Evolutionary conservation across 164 flowering plant species (phyloP), one percentile per base, ranked within the genome.

Genomic region (Piper longum): DNA sequence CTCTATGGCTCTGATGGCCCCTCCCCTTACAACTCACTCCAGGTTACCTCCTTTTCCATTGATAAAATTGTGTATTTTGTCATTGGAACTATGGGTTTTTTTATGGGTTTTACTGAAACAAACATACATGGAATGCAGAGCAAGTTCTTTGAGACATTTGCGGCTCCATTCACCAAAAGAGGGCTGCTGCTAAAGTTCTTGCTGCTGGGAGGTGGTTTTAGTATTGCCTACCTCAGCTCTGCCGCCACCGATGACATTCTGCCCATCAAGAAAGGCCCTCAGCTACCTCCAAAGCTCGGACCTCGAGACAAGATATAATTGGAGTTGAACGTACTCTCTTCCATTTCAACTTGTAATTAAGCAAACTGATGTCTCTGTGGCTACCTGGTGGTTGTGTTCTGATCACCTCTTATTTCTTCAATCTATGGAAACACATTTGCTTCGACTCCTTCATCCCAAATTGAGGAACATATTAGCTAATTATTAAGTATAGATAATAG

Each of bases 141-240:
- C 90, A 89, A 89, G 76, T 93, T 93, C 85, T 93, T 93, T 74
- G 97, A 93, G 88, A 93, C 97, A 74, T 86, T 90, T 83, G 97
- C 96, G 4, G 96, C 95, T 42, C 98, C 97, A 69, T 93, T 93
- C 84, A 88, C 97, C 70, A 93, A 89, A 85, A 89, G 97, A 77
- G 95, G 95, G 39, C 67, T 93, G 54, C 71, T 93, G 81, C 95
- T 93, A 65, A 89, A 93, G 80, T 93, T 89, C 82, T 76, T 90
- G 85, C 77, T 89, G 54, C 48, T 93, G 77, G 97, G 98, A 63
- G 97, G 98, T 57, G 97, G 89, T 16, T 76, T 84, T 43, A 74
- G 83, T 26, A 82, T 88, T 62, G 88, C 88, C 26, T 93, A 86
- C 73, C 64, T 85, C 62, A 89, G 95, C 71, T 69, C 96, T 71